Conservation (phyloP, 768 basidiomycete species). For the Suillus ampliporus region DNA sequence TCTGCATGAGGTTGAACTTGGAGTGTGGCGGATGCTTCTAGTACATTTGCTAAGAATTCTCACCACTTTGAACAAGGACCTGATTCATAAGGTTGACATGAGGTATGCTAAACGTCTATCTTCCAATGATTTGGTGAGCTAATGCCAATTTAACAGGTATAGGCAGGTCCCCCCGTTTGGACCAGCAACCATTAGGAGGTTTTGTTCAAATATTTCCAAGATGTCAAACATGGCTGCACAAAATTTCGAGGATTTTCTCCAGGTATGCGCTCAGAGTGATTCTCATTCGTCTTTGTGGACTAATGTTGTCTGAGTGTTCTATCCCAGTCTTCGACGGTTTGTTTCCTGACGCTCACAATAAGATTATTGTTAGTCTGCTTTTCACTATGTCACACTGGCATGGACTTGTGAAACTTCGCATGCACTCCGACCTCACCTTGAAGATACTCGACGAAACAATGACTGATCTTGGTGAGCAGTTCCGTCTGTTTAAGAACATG, state of each 20-base stretch:
- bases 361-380: constrained; percentile 21
- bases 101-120: constrained; percentile 41
- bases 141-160: constrained; percentile 30
- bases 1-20: constrained; percentile 44
- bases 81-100: constrained; percentile 25
- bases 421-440: constrained; percentile 34
- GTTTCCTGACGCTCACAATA: constrained; percentile 18
- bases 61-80: constrained; percentile 46
- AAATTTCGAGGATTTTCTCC: constrained; percentile 45
- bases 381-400: constrained; percentile 36
- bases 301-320: constrained; percentile 23
- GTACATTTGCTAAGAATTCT: constrained; percentile 36
- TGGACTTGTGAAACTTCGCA: constrained; percentile 32
- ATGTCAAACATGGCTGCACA: constrained; percentile 41
- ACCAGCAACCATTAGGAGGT: constrained; percentile 32
- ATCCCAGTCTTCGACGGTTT: constrained; percentile 41
- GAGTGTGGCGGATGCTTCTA: constrained; percentile 42
- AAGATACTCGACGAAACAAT: constrained; percentile 19
- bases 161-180: constrained; percentile 39
- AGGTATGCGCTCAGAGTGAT: constrained; percentile 16
- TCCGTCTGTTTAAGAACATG: constrained; percentile 27
- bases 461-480: constrained; percentile 19
- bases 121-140: constrained; percentile 24
- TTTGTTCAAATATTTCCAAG: constrained; percentile 37
- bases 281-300: background rate